Percentiles rank a stretch among this genome's conserved stretches.
phyloP scores from a whole-genome alignment of 345 rosid species.

The Gossypium raimondii region DNA sequence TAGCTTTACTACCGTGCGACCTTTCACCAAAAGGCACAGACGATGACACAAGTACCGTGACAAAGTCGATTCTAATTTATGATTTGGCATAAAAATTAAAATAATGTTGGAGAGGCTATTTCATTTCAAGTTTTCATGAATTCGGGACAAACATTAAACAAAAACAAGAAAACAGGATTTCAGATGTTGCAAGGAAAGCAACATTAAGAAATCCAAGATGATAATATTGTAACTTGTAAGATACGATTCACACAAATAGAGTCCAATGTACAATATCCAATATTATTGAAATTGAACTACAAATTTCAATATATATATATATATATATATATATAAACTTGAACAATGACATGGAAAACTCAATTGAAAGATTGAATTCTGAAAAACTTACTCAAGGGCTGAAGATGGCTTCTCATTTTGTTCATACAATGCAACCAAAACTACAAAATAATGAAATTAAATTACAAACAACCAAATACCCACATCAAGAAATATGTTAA shows the following conservation, averaged over 20 bases:
- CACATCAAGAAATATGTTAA: neutral
- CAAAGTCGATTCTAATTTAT: too few species aligned
- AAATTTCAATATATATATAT: neutral
- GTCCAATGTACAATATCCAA: too few species aligned
- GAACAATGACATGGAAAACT: neutral
- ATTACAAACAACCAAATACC: neutral
- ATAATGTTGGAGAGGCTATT: too few species aligned
- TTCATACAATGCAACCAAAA: conserved; percentile 80
- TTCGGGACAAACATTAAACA: too few species aligned
- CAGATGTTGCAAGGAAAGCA: too few species aligned
- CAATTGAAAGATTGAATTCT: neutral
- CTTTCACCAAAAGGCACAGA: too few species aligned
- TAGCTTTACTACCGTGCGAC: too few species aligned
- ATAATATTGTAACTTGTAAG: neutral
- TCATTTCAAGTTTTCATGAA: too few species aligned
- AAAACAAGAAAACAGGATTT: too few species aligned
- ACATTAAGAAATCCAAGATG: too few species aligned
- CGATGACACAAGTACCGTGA: too few species aligned
- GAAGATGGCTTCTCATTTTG: conserved; percentile 90
- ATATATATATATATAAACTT: neutral
- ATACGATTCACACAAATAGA: neutral
- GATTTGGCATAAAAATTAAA: too few species aligned
- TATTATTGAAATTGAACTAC: neutral
- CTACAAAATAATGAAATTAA: conserved; percentile 32
- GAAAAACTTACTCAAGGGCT: conserved; percentile 77